phyloP scores from a whole-genome alignment of 805 yeast genomes.

The Schwanniomyces occidentalis region DNA sequence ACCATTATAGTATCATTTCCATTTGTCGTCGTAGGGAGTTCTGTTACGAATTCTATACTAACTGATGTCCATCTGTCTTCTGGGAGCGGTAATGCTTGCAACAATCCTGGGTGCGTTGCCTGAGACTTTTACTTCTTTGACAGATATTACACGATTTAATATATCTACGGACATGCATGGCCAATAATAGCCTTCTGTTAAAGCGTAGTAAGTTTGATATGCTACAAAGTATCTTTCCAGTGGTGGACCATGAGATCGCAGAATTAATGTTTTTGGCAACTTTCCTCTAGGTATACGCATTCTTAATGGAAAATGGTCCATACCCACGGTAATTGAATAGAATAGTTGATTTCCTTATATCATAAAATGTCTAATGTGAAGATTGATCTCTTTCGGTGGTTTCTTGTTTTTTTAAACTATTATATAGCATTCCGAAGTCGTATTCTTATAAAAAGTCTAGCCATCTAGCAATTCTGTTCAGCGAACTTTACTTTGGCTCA shows the following conservation, averaged over 20 bases:
- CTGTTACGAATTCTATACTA: slow-evolving; percentile 14
- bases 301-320: too few species aligned
- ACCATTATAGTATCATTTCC: slow-evolving; percentile 12
- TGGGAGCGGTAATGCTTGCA: slow-evolving; percentile 3
- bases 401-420: too few species aligned
- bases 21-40: slow-evolving; percentile 6
- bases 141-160: slow-evolving; percentile 11
- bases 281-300: too few species aligned
- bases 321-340: too few species aligned
- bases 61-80: slow-evolving; percentile 3
- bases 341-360: too few species aligned
- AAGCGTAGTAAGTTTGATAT: neutral
- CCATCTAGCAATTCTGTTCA: neutral
- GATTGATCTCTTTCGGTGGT: too few species aligned
- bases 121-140: slow-evolving; percentile 6
- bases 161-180: neutral
- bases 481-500: neutral
- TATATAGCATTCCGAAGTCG: neutral
- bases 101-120: neutral
- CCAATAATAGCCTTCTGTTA: neutral
- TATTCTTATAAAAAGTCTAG: neutral
- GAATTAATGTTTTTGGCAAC: too few species aligned
- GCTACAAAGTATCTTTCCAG: neutral
- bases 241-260: too few species aligned
- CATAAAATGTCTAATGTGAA: too few species aligned